Percentiles rank a stretch among this genome's conserved stretches.
These are phyloP conservation scores for Agaricus subrufescens DNA, from an alignment of 768 basidiomycete genomes.

Conservation along the genomic window DNA sequence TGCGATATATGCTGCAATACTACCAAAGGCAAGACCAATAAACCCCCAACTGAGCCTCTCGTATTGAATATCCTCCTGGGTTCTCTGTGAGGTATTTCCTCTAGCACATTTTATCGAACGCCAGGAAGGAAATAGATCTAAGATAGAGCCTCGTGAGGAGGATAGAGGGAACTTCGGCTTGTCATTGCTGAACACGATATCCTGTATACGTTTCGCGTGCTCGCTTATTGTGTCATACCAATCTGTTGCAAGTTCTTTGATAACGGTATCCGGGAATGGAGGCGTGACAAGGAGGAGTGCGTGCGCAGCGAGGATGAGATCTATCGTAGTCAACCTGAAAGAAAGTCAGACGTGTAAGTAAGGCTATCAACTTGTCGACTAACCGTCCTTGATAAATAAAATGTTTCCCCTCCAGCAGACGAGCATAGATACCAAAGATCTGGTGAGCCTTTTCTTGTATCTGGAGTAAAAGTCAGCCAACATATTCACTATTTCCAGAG, in stretches of 20 bases:
- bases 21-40: slow-evolving; percentile 39
- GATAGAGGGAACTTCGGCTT: slow-evolving; percentile 12
- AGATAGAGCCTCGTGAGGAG: slow-evolving; percentile 15
- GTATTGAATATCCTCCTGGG: slow-evolving; percentile 42
- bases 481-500: neutral
- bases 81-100: slow-evolving; percentile 15
- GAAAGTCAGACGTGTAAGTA: slow-evolving; percentile 6
- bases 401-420: slow-evolving; percentile 42
- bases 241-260: slow-evolving; percentile 49
- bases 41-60: slow-evolving; percentile 51
- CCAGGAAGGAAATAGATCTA: slow-evolving; percentile 36
- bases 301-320: slow-evolving; percentile 65
- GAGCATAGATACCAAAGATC: slow-evolving; percentile 53
- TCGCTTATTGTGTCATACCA: slow-evolving; percentile 53
- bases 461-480: slow-evolving; percentile 26
- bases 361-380: slow-evolving; percentile 11
- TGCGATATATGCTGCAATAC: slow-evolving; percentile 34
- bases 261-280: slow-evolving; percentile 55
- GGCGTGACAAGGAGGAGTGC: slow-evolving; percentile 54
- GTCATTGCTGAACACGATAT: slow-evolving; percentile 19
- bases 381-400: slow-evolving; percentile 53
- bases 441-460: slow-evolving; percentile 53
- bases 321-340: slow-evolving; percentile 56
- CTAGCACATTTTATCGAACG: slow-evolving; percentile 13
- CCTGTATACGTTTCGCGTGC: slow-evolving; percentile 52